phyloP scores from a whole-genome alignment of 768 basidiomycete genomes.

The Phanerodontia chrysosporium region DNA sequence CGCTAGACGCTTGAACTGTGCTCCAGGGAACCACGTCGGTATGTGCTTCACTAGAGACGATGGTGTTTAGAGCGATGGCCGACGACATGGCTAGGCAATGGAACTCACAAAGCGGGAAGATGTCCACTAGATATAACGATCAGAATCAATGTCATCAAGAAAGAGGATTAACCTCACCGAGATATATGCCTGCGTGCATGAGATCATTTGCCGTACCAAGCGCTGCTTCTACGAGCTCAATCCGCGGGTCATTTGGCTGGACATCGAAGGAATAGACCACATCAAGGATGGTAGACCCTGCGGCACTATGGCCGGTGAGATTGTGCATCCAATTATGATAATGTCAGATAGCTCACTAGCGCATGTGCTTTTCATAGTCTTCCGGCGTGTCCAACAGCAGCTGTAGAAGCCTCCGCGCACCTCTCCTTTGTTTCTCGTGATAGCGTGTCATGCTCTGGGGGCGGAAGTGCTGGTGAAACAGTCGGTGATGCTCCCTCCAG shows the following conservation, averaged over 20 bases:
- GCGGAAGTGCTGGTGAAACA: constrained; percentile 12
- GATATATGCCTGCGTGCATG: neutral
- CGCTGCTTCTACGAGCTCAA: neutral
- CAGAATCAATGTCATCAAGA: neutral
- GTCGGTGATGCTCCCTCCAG: constrained; percentile 4
- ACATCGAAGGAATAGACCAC: neutral
- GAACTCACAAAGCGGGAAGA: constrained; percentile 1
- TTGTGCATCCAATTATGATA: neutral
- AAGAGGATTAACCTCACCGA: neutral
- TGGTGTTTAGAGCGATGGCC: no score
- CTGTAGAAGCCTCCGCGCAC: neutral
- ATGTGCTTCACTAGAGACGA: constrained; percentile 30
- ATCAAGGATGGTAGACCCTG: neutral
- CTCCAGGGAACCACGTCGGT: constrained; percentile 41
- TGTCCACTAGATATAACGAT: no score
- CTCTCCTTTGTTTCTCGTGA: neutral
- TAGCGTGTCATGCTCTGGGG: neutral
- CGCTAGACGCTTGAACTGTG: constrained; percentile 5
- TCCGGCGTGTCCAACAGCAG: constrained; percentile 23
- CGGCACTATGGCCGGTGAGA: neutral
- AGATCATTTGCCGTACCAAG: neutral
- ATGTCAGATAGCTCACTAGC: neutral
- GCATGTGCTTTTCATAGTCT: constrained; percentile 14
- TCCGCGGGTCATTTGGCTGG: neutral
- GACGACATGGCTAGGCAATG: neutral